Conservation (phyloP, 176 grass and related monocot genomes). For the Neostapfia colusana region DNA sequence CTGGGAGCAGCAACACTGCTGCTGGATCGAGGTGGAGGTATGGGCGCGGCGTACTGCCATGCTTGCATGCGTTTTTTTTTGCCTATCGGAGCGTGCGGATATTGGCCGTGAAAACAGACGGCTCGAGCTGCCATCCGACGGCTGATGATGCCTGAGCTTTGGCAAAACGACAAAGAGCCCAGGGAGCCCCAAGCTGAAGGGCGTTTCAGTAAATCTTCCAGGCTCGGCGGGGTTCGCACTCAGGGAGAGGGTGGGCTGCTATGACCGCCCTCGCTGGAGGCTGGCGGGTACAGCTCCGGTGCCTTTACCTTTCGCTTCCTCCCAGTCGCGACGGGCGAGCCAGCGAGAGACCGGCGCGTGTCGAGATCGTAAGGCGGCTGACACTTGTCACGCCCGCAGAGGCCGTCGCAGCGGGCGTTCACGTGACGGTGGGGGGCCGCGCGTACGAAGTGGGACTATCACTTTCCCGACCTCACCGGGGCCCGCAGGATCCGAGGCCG, state of each 20-base stretch:
- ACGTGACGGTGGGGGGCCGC: constrained; percentile 35
- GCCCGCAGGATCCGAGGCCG: neutral
- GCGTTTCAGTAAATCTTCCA: constrained; percentile 26
- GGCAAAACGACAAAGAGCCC: constrained; percentile 35
- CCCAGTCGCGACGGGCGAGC: constrained; percentile 41
- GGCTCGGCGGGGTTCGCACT: too few relatives aligned
- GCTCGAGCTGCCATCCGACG: constrained; percentile 5
- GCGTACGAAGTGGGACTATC: constrained; percentile 14
- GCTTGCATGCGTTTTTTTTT: neutral
- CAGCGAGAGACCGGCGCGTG: constrained; percentile 29
- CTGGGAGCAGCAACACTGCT: neutral
- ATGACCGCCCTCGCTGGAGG: neutral
- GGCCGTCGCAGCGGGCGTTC: neutral
- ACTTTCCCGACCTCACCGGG: neutral
- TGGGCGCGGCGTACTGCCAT: neutral
- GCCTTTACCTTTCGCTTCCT: neutral
- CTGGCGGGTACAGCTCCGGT: neutral
- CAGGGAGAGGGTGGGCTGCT: too few relatives aligned
- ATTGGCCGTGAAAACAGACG: neutral
- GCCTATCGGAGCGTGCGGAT: neutral
- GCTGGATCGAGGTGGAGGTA: constrained; percentile 18
- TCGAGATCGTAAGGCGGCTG: neutral
- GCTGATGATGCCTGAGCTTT: neutral
- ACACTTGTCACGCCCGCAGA: constrained; percentile 25
- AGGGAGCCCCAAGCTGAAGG: neutral